Evolutionary conservation across 371 early-diverging fungal genomes (phyloP), one percentile per base, ranked within the genome.

Genomic region (Lichtheimia corymbifera): DNA sequence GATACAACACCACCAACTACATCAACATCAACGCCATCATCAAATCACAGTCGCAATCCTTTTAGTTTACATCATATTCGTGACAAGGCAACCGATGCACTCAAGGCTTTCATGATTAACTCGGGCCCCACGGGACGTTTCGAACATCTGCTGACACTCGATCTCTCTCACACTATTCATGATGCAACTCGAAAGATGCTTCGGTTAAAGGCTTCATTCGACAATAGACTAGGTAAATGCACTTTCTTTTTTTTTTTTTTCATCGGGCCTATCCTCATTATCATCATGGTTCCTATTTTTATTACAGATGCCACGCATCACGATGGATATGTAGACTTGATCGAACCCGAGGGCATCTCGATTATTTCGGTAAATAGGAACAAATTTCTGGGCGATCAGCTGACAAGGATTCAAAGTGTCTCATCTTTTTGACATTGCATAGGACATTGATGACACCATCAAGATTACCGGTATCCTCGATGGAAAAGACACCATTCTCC

Each of bases 361-460:
- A 58, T 85, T 13, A 85, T 85, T 42, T 83, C 85, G 35, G 72
- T 72, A 68, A 59, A 58, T 35, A n/a, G 35, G 11, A 35, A 35
- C 28, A 28, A 18, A 18, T 22, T n/a, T 11, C 5, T 42, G 57
- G 22, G 22, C 7, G 7, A 9, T 35, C 35, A 35, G 35, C 35
- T 35, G 35, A 35, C 35, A 35, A 35, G 35, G 35, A 35, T 35
- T 35, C 27, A 20, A 54, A 13, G 4, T 53, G 40, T 12, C 40
- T 47, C n/a, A 47, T 22, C n/a, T 22, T n/a, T 20, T 47, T 47
- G 15, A 50, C 35, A 2, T 14, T 35, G 3, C 41, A 35, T 11
- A 64, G 62, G 86, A 86, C 55, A 86, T 86, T 44, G 86, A 86
- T 56, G 86, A 86, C 58, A 86, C 86, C 25, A 86, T 86, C 67